A percentile compares a stretch with the other conserved stretches of the same genome.
phyloP scores from a whole-genome alignment of 192 early-diverging fungal genomes.

The Backusella australiensis region DNA sequence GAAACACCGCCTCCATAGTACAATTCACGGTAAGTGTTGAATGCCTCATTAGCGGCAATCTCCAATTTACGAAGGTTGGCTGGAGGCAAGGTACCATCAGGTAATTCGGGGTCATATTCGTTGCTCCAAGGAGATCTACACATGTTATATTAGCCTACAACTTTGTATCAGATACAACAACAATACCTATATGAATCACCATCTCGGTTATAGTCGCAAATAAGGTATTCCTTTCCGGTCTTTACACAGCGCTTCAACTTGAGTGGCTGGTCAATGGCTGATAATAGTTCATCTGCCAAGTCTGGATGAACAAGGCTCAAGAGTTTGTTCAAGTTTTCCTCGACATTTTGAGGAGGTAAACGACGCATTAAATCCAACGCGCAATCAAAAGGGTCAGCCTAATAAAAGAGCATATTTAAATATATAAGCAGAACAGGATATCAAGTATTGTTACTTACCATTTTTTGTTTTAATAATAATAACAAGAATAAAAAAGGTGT shows the following conservation, averaged over 20 bases:
- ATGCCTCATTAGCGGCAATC: slow-evolving; percentile 90
- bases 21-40: slow-evolving; percentile 93
- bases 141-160: background rate
- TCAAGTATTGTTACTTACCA: background rate
- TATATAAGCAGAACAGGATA: background rate
- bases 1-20: slow-evolving; percentile 96
- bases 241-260: slow-evolving; percentile 66
- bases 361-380: slow-evolving; percentile 98
- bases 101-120: slow-evolving; percentile 84
- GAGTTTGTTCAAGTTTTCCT: slow-evolving; percentile 83
- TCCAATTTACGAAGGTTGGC: slow-evolving; percentile 85
- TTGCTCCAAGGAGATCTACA: slow-evolving; percentile 95
- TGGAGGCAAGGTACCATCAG: slow-evolving; percentile 79
- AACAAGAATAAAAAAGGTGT: background rate
- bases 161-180: background rate
- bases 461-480: background rate
- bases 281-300: slow-evolving; percentile 87
- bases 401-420: background rate
- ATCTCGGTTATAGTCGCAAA: slow-evolving; percentile 97
- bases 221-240: slow-evolving; percentile 80
- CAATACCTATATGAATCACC: slow-evolving; percentile 84
- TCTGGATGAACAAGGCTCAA: slow-evolving; percentile 76
- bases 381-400: slow-evolving; percentile 61
- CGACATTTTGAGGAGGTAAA: slow-evolving; percentile 88
- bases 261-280: slow-evolving; percentile 91